Percentiles rank a stretch among this genome's conserved stretches.
These are phyloP conservation scores for Jatropha multifida DNA, from an alignment of 441 rosid genomes.

Conservation along the genomic window DNA sequence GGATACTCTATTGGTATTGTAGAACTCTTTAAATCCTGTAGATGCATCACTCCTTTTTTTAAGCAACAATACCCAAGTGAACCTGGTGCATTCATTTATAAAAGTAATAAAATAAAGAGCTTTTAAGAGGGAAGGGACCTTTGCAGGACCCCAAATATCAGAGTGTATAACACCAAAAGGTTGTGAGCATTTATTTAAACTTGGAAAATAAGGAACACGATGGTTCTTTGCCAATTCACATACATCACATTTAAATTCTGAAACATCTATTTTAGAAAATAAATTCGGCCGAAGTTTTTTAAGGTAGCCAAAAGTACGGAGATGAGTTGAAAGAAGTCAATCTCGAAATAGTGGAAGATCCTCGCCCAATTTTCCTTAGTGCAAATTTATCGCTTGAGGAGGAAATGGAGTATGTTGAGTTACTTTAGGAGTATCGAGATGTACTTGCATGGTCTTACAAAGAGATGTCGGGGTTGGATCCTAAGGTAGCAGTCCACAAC, in stretches of 20 bases:
- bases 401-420: too few species aligned
- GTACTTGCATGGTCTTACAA: too few species aligned
- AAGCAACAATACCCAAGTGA: neutral
- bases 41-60: neutral
- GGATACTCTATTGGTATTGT: neutral
- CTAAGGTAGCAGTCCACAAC: too few species aligned
- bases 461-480: too few species aligned
- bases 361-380: too few species aligned
- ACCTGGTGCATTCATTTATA: neutral
- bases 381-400: too few species aligned
- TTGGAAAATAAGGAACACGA: neutral
- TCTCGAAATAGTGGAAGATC: too few species aligned
- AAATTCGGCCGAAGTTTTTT: neutral
- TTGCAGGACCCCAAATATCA: neutral
- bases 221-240: neutral
- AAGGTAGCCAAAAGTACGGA: neutral
- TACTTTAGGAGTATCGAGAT: too few species aligned
- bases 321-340: too few species aligned
- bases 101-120: neutral
- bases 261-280: neutral
- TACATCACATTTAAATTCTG: neutral
- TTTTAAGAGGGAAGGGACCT: neutral
- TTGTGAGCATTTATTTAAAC: neutral
- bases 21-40: neutral
- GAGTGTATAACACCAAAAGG: constrained; percentile 1